Conservation (phyloP, 176 grass and related monocot genomes). For the Saccharum officinarum region DNA sequence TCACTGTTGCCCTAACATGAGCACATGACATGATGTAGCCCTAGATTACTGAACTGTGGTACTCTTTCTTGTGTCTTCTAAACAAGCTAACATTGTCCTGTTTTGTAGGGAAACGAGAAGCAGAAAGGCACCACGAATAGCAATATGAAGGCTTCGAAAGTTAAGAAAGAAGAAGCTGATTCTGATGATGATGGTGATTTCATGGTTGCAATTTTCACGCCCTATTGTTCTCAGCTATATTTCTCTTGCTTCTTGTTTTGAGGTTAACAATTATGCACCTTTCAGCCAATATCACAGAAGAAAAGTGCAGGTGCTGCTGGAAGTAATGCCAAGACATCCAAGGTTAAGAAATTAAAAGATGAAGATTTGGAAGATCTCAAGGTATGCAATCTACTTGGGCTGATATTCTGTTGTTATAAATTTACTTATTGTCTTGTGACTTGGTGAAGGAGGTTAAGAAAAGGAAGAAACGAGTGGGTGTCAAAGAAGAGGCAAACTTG, state of each 20-base stretch:
- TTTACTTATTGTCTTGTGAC: slow-evolving; percentile 25
- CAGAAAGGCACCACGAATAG: slow-evolving; percentile 29
- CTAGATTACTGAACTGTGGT: not conserved
- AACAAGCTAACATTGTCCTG: not conserved
- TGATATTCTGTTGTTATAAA: slow-evolving; percentile 20
- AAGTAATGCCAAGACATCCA: slow-evolving; percentile 32
- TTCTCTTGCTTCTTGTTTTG: not conserved
- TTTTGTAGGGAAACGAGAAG: slow-evolving; percentile 43
- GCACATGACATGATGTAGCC: not conserved
- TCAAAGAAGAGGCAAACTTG: slow-evolving; percentile 32
- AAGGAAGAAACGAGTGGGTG: slow-evolving; percentile 39
- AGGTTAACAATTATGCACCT: not conserved
- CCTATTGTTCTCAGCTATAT: slow-evolving; percentile 14
- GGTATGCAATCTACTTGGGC: slow-evolving; percentile 24
- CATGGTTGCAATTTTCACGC: slow-evolving; percentile 25
- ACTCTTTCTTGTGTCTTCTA: not conserved
- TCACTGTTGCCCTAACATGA: not conserved
- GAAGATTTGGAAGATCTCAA: slow-evolving; percentile 47
- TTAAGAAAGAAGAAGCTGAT: slow-evolving; percentile 42
- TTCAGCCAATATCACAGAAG: slow-evolving; percentile 38
- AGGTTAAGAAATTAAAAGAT: slow-evolving; percentile 52
- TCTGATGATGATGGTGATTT: slow-evolving; percentile 33
- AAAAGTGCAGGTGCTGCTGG: slow-evolving; percentile 17
- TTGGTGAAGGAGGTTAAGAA: slow-evolving; percentile 49
- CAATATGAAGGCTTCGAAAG: slow-evolving; percentile 47